Evolutionary conservation across 768 basidiomycete species (phyloP), one percentile per base, ranked within the genome.

Genomic region (Sutorius australiensis): DNA sequence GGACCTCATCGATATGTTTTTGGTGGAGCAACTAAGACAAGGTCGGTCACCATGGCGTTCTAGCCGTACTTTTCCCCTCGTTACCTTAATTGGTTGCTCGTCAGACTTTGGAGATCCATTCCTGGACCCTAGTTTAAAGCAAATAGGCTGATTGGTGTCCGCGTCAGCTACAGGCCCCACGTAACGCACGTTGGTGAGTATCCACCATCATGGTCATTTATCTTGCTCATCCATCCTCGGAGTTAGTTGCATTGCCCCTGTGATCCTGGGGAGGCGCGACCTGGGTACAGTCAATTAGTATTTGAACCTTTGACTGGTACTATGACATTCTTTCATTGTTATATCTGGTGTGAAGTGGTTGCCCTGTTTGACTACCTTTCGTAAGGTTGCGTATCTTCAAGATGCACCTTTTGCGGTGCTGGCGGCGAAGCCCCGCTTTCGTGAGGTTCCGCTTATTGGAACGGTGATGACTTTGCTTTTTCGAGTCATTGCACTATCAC

Each of bases 61-160:
- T 9, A 30, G 37, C 33, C 48, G 54, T 46, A 45, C 27, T 53
- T 34, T 46, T 42, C 45, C 50, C 36, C 50, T 48, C 32, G 27
- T 28, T 7, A 51, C 31, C 32, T 42, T 34, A 30, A 39, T 40
- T 5, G 19, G 45, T 47, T 28, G 28, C 30, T 48, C 53, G 40
- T 30, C 60, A 81, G 80, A 81, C 61, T 76, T 81, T 36, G 80
- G 80, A 19, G 80, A 82, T 69, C 80, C 80, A 30, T 81, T 82
- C 64, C 64, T 72, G 39, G 78, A 81, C 19, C 55, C 62, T 50
- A 52, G 46, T 27, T 56, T 66, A 37, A 71, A 72, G 50, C 56
- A 61, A 43, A 32, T 53, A 46, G 62, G 72, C 27, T 62, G 43
- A 65, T 51, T 16, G 48, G 21, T 28, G 40, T 44, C 9, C 11